Conservation (phyloP, 306 rosid species). For the Vigna trinervia region DNA sequence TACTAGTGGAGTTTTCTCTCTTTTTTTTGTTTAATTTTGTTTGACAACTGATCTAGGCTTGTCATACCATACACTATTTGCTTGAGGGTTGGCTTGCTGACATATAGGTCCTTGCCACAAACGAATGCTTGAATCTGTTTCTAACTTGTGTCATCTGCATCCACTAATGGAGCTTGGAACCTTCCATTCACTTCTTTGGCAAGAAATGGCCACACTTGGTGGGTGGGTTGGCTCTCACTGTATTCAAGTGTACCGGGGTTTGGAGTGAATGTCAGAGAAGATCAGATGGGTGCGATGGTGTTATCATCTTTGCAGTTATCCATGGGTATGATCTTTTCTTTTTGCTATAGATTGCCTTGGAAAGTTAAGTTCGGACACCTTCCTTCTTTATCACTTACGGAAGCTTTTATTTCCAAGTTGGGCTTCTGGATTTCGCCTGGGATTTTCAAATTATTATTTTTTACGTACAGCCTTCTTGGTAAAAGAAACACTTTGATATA, state of each 20-base stretch:
- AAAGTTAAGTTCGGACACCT: slow-evolving; percentile 16
- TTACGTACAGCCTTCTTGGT: background rate
- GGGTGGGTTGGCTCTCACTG: slow-evolving; percentile 40
- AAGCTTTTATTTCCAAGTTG: slow-evolving; percentile 11
- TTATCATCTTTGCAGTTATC: slow-evolving; percentile 30
- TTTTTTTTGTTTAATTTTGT: slow-evolving; percentile 19
- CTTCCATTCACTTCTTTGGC: slow-evolving; percentile 37
- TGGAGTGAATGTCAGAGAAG: slow-evolving; percentile 43
- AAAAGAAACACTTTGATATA: slow-evolving; percentile 1
- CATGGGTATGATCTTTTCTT: slow-evolving; percentile 50
- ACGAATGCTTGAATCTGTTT: slow-evolving; percentile 31
- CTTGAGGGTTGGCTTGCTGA: slow-evolving; percentile 36
- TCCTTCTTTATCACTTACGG: slow-evolving; percentile 24
- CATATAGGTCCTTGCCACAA: slow-evolving; percentile 22
- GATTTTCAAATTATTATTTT: slow-evolving; percentile 10
- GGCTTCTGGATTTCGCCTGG: background rate
- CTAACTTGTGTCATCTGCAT: slow-evolving; percentile 37
- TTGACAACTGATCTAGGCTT: slow-evolving; percentile 29
- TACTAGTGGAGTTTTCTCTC: background rate
- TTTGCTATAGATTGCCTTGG: slow-evolving; percentile 25
- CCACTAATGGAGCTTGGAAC: slow-evolving; percentile 44
- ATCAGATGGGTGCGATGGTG: slow-evolving; percentile 41
- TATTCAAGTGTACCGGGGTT: slow-evolving; percentile 33
- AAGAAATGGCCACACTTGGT: slow-evolving; percentile 41
- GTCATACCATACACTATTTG: slow-evolving; percentile 27